A percentile compares a stretch with the other conserved stretches of the same genome.
Evolutionary conservation across 2,329 filamentous ascomycete genomes (phyloP).

Genomic region (Nigrospora sphaerica): DNA sequence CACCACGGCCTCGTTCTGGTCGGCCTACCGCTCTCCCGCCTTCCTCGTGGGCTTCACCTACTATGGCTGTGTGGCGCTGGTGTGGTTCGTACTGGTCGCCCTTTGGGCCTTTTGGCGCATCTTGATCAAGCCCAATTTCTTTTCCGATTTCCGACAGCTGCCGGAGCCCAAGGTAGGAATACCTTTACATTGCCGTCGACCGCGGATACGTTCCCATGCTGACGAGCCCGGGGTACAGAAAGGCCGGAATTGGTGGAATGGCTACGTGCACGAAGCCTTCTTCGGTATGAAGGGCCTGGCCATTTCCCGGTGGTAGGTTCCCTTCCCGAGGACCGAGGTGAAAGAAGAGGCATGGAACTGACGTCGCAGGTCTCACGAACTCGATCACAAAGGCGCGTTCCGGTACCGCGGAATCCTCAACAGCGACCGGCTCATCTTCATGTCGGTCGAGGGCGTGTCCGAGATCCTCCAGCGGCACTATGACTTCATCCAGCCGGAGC

Average conservation of each 20-base stretch:
- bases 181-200: no score
- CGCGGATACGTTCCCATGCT: not conserved
- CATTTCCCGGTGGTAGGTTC: not conserved
- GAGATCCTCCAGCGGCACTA: slow-evolving; percentile 7
- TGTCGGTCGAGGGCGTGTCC: slow-evolving; percentile 4
- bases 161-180: slow-evolving; percentile 6
- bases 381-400: slow-evolving; percentile 8
- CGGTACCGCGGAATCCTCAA: slow-evolving; percentile 8
- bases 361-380: not conserved
- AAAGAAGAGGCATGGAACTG: not conserved
- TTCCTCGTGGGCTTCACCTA: no score
- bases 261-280: slow-evolving; percentile 3
- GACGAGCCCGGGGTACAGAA: not conserved
- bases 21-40: no score
- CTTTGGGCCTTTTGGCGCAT: not conserved
- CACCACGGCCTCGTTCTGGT: no score
- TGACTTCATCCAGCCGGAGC: slow-evolving; percentile 10
- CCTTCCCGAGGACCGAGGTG: no score
- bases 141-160: slow-evolving; percentile 4
- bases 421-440: slow-evolving; percentile 6
- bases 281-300: not conserved
- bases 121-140: slow-evolving; percentile 4
- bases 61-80: no score
- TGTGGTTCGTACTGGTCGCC: no score
- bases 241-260: slow-evolving; percentile 6